A percentile compares a stretch with the other conserved stretches of the same genome.
Conservation (phyloP, 1,284 basidiomycete species). For the Tetrapyrgos nigripes region DNA sequence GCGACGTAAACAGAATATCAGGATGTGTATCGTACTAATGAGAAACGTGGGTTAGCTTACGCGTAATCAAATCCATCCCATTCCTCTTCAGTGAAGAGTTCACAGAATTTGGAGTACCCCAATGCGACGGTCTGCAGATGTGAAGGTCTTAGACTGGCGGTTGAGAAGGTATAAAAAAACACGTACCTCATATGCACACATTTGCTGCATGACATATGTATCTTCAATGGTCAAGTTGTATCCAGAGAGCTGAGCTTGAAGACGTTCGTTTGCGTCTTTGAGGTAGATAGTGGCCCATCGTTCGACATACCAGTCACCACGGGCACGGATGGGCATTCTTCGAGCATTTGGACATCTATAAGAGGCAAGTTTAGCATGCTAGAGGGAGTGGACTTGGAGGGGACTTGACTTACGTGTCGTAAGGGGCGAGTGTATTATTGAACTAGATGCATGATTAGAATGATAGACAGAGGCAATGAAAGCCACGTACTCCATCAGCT, state of each 20-base stretch:
- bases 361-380: not conserved
- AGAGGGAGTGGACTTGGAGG: not conserved
- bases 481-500: slow-evolving; percentile 54
- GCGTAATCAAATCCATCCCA: slow-evolving; percentile 90
- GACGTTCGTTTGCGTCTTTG: slow-evolving; percentile 64
- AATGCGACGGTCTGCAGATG: slow-evolving; percentile 81
- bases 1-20: not conserved
- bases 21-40: slow-evolving; percentile 2
- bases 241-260: slow-evolving; percentile 66
- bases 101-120: slow-evolving; percentile 90
- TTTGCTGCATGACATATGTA: slow-evolving; percentile 75
- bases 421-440: slow-evolving; percentile 83
- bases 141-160: slow-evolving; percentile 19
- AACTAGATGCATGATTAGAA: slow-evolving; percentile 46
- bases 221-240: slow-evolving; percentile 76
- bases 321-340: slow-evolving; percentile 54
- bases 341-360: slow-evolving; percentile 67
- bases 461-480: not conserved
- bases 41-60: slow-evolving; percentile 45
- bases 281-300: slow-evolving; percentile 80
- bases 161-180: not conserved
- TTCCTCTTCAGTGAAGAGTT: slow-evolving; percentile 88
- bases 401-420: slow-evolving; percentile 59
- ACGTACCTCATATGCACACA: slow-evolving; percentile 86
- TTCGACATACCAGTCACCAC: slow-evolving; percentile 61